A percentile compares a stretch with the other conserved stretches of the same genome.
These are phyloP conservation scores for Chaetomiaceae sp. DNA, from an alignment of 2,329 filamentous ascomycete genomes.

Conservation along the genomic window DNA sequence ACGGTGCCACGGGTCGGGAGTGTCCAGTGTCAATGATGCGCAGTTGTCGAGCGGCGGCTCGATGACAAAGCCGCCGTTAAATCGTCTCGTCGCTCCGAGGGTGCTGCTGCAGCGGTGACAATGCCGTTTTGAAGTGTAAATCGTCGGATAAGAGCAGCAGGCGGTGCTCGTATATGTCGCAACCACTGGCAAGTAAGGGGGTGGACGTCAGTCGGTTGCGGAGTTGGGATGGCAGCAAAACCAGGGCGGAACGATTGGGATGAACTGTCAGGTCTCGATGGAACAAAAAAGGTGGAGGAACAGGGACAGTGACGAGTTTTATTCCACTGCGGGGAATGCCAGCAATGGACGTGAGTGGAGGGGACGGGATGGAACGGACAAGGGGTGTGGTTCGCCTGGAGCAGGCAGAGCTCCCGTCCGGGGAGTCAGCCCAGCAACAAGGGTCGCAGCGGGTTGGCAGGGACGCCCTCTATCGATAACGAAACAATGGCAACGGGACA, in stretches of 20 bases:
- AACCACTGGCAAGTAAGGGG: neutral
- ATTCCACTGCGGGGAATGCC: slow-evolving; percentile 26
- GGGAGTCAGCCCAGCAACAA: slow-evolving; percentile 8
- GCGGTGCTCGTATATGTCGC: neutral
- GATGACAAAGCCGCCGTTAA: slow-evolving; percentile 8
- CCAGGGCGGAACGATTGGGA: slow-evolving; percentile 21
- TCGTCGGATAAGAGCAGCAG: neutral
- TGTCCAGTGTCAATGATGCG: slow-evolving; percentile 16
- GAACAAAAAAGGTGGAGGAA: slow-evolving; percentile 27
- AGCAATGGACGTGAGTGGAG: slow-evolving; percentile 24
- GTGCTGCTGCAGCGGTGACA: slow-evolving; percentile 5
- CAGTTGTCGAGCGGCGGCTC: slow-evolving; percentile 12
- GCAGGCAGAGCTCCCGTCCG: slow-evolving; percentile 11
- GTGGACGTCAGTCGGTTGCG: neutral
- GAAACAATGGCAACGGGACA: too few species aligned
- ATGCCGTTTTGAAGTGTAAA: slow-evolving; percentile 7
- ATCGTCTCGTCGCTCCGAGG: slow-evolving; percentile 3
- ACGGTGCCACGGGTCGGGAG: slow-evolving; percentile 23
- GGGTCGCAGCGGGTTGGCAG: neutral
- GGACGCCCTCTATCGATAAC: slow-evolving; percentile 19
- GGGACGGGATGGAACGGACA: slow-evolving; percentile 13
- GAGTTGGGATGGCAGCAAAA: slow-evolving; percentile 13
- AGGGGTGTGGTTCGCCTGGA: slow-evolving; percentile 18
- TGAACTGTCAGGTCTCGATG: slow-evolving; percentile 21
- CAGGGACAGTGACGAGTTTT: slow-evolving; percentile 28